Base-by-base conservation (phyloP, 306 rosid species). In the Castanea sativa region DNA sequence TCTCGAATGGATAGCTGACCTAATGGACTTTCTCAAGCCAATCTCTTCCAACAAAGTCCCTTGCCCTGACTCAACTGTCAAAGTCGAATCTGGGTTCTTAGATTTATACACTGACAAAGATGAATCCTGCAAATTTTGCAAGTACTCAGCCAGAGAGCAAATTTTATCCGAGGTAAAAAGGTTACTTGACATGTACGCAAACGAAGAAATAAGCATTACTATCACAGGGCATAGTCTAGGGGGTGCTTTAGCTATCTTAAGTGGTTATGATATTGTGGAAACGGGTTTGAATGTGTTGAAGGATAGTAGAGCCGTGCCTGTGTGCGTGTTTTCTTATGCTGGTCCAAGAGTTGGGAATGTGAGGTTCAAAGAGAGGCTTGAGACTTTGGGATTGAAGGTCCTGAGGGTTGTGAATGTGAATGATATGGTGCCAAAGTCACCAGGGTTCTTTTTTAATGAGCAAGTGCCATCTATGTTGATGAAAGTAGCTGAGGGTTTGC, bases 291-390 rank as follows among this genome's bases (percentile, higher is more conserved):
- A 84, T 12, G 87, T 71, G 63, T 41, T 23, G 69, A 35, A 27
- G 15, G 88, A 91, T 59, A 30, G 88, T 0, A 71, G 87, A 3
- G 88, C n/a, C 0, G 88, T 88, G 25, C 87, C 92, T 13, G 82
- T 91, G 3, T 18, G 87, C 2, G 98, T 91, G 25, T 41, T 93
- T 0, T 90, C 98, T 3, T 91, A 83, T 23, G 85, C 98, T n/a
- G 97, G 98, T 29, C 97, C 98, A 1, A 86, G 98, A 19, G 98
- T 93, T 4, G 98, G 97, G 79, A 93, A 93, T 14, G 78, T 85
- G 21, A 68, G 93, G 85, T 93, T 93, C 59, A 91, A 81, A 80
- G 88, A 93, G 86, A 82, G 97, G 59, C 71, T 92, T 23, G 92
- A 91, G 76, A 49, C 55, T 60, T 35, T 91, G 25, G 95, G 92